Evolutionary conservation across 164 flowering plant genomes (phyloP), one percentile per base, ranked within the genome.

Genomic region (Kalanchoe fedtschenkoi): DNA sequence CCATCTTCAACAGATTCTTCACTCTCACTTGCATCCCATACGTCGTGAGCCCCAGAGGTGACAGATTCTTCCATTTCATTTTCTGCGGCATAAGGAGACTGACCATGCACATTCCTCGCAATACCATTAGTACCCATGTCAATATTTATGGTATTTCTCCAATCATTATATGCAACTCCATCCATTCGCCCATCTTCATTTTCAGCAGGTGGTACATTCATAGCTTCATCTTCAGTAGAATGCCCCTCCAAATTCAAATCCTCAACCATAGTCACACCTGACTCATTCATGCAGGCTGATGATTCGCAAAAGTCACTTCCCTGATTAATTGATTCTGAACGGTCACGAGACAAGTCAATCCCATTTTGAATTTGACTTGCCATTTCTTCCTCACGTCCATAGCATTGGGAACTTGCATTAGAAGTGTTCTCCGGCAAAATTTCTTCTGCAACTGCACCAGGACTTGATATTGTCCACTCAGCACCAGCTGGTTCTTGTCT

Each of bases 1-100:
- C 78, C 75, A 64, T 65, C 68, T 43, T 71, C 75, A 34, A 65
- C 69, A 62, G 72, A 65, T 62, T 72, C 76, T 63, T 73, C 74
- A 51, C 74, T 73, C 53, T 62, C 78, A 67, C 70, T 70, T 29
- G 68, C 80, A 38, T 66, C 67, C 78, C 71, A 71, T 10, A 46
- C 62, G 41, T 67, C 76, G 57, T 72, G 53, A 35, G 58, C 57
- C 60, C 76, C 86, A 62, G 64, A 69, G 46, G 61, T 22, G 61
- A 14, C 60, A 65, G 61, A 70, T 81, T 54, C 62, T 53, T 34
- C 59, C 63, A 34, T 62, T 74, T 61, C 14, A 55, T 61, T 1
- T 60, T 70, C 14, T 66, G 68, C 53, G 65, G 44, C 64, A 58
- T n/a, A 24, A 15, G 2, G 28, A 4, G 60, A 64, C 19, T 43